A percentile compares a stretch with the other conserved stretches of the same genome.
These are phyloP conservation scores for Leptographium wingfieldii DNA, from an alignment of 2,329 filamentous ascomycete species.

Conservation along the genomic window DNA sequence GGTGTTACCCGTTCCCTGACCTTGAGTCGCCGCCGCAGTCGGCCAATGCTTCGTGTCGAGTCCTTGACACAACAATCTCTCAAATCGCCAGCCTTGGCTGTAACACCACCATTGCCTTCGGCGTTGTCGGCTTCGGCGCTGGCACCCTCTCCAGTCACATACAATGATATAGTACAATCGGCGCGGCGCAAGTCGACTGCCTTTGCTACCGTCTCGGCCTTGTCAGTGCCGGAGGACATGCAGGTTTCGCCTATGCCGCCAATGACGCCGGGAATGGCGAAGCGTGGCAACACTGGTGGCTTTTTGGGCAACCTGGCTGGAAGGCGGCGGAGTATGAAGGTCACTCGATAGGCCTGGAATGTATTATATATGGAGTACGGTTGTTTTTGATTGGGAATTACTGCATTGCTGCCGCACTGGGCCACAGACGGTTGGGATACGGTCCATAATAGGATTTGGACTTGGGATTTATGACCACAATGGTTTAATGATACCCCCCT, in stretches of 20 bases:
- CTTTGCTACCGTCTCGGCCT: neutral
- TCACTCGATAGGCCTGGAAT: neutral
- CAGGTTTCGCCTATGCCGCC: neutral
- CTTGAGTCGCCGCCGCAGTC: conserved; percentile 42
- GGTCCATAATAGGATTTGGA: too few relatives aligned
- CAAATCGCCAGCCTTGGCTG: neutral
- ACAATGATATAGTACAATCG: conserved; percentile 31
- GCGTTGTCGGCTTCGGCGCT: neutral
- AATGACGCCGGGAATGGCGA: neutral
- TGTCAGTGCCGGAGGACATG: neutral
- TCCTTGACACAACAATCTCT: neutral
- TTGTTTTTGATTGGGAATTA: neutral
- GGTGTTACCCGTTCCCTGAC: conserved; percentile 36
- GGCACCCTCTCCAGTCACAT: conserved; percentile 20
- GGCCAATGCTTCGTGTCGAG: conserved; percentile 27
- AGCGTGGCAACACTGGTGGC: conserved; percentile 9
- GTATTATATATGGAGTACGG: neutral
- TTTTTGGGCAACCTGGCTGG: conserved; percentile 16
- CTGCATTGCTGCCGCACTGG: neutral
- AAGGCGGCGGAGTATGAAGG: conserved; percentile 15
- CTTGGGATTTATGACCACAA: too few relatives aligned
- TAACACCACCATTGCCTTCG: neutral
- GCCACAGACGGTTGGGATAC: neutral
- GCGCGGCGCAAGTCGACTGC: conserved; percentile 10
- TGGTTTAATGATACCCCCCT: too few relatives aligned